Conservation (phyloP, 345 rosid genomes). For the Kandelia obovata region DNA sequence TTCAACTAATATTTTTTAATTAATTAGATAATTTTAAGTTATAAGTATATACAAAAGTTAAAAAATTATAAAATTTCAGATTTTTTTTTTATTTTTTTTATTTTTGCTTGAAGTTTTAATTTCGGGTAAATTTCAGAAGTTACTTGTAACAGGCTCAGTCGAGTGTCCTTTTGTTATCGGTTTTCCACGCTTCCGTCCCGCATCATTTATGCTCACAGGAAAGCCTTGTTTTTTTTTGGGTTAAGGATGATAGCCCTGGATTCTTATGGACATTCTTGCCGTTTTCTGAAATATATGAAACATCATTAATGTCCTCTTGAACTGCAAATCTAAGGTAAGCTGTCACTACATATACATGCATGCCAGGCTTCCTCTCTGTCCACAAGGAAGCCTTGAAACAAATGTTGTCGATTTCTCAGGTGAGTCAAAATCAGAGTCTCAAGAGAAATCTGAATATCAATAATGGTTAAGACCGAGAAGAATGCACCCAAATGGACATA, state of each 20-base stretch:
- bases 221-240: conserved; percentile 62
- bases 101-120: too few relatives aligned
- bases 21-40: too few relatives aligned
- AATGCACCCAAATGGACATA: too few relatives aligned
- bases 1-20: too few relatives aligned
- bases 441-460: conserved; percentile 67
- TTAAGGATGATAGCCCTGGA: conserved; percentile 42
- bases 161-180: too few relatives aligned
- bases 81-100: too few relatives aligned
- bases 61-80: too few relatives aligned
- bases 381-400: conserved; percentile 62
- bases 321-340: conserved; percentile 2
- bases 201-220: conserved; percentile 57
- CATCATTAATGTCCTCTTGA: background rate
- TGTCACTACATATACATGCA: conserved; percentile 7
- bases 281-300: conserved; percentile 42
- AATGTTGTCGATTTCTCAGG: conserved; percentile 55
- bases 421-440: conserved; percentile 74
- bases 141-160: too few relatives aligned
- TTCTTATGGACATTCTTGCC: conserved; percentile 59
- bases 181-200: too few relatives aligned
- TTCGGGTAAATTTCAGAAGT: too few relatives aligned
- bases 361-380: conserved; percentile 53
- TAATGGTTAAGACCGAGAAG: too few relatives aligned
- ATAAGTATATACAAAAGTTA: too few relatives aligned